phyloP scores from a whole-genome alignment of 176 grass and related monocot species.

The Oryza australiensis region DNA sequence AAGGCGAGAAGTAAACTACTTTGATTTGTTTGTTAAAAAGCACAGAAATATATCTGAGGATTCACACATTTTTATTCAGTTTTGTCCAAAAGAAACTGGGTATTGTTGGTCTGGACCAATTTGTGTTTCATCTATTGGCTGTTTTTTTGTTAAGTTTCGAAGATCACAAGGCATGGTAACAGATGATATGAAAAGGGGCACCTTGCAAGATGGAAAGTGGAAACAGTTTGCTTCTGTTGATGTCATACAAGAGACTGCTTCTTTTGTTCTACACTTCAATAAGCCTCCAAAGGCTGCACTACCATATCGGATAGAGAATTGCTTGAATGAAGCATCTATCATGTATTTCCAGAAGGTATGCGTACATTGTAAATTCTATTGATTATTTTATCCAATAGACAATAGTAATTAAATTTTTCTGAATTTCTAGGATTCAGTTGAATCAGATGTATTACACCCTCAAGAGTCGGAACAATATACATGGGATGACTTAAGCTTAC shows the following conservation, averaged over 20 bases:
- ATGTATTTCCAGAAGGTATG: conserved; percentile 86
- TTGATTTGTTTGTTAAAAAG: conserved; percentile 70
- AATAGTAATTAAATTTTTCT: conserved; percentile 30
- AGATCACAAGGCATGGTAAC: conserved; percentile 29
- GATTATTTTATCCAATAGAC: conserved; percentile 3
- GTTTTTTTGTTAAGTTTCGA: conserved; percentile 86
- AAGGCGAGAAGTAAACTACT: conserved; percentile 54
- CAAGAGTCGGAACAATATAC: conserved; percentile 64
- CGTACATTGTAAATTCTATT: conserved; percentile 24
- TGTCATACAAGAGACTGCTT: conserved; percentile 62
- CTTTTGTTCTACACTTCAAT: conserved; percentile 67
- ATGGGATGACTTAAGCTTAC: conserved; percentile 85
- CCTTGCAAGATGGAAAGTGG: conserved; percentile 36
- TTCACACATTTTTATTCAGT: conserved; percentile 76
- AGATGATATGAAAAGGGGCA: conserved; percentile 30
- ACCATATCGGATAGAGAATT: conserved; percentile 87
- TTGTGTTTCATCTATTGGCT: conserved; percentile 72
- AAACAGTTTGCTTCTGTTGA: conserved; percentile 71
- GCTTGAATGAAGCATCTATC: conserved; percentile 60
- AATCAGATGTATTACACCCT: conserved; percentile 59
- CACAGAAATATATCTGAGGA: conserved; percentile 70
- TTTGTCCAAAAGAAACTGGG: conserved; percentile 53
- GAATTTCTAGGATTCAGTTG: conserved; percentile 63
- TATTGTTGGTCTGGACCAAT: conserved; percentile 73
- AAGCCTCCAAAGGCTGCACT: conserved; percentile 58